Evolutionary conservation across 805 yeast genomes (phyloP).

Genomic region (Vanderwaltozyma tropicalis): DNA sequence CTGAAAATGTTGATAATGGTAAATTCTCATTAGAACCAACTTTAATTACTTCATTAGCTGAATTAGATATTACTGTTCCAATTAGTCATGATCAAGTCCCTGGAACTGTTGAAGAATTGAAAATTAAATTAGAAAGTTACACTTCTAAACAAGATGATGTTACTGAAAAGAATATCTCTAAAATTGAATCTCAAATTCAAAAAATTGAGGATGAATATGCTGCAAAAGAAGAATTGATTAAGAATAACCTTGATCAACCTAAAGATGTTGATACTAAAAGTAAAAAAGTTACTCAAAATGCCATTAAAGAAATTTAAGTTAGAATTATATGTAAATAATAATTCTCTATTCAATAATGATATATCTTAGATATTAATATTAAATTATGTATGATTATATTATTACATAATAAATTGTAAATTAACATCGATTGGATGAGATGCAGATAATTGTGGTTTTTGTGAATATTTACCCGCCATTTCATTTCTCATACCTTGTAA

Average conservation of each 20-base stretch:
- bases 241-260: neutral
- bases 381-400: neutral
- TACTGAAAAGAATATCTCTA: conserved; percentile 60
- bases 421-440: conserved; percentile 72
- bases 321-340: neutral
- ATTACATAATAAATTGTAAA: conserved; percentile 37
- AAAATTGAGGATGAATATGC: neutral
- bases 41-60: conserved; percentile 60
- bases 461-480: conserved; percentile 55
- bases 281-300: neutral
- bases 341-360: neutral
- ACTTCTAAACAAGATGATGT: conserved; percentile 64
- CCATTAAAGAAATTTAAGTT: neutral
- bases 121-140: conserved; percentile 57
- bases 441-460: conserved; percentile 73
- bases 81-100: conserved; percentile 60
- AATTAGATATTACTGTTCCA: conserved; percentile 68
- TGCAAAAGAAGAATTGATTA: neutral
- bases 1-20: conserved; percentile 12
- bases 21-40: conserved; percentile 69
- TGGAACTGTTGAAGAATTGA: conserved; percentile 50
- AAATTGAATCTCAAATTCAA: conserved; percentile 58
- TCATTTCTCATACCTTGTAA: conserved; percentile 61
- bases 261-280: neutral
- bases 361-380: too few relatives aligned